Percentiles rank a stretch among this genome's conserved stretches.
Evolutionary conservation across 2,329 filamentous ascomycete genomes (phyloP).

Genomic region (Dactylellina drechsleri): DNA sequence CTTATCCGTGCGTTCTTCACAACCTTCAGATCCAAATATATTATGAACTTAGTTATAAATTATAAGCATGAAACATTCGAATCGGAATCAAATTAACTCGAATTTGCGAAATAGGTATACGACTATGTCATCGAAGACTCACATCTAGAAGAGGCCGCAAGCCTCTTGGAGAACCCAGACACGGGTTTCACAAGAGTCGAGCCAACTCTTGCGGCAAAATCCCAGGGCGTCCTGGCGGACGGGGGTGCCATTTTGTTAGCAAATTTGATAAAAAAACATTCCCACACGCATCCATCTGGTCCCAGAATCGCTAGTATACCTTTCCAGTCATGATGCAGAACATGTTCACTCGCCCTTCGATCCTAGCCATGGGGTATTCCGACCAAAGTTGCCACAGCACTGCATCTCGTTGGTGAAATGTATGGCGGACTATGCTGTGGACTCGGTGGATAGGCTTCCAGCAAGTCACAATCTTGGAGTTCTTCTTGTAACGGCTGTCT

Average conservation of each 20-base stretch:
- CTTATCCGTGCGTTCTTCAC: slow-evolving; percentile 20
- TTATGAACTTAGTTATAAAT: background rate
- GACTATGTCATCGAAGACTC: slow-evolving; percentile 41
- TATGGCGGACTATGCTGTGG: slow-evolving; percentile 27
- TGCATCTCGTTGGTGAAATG: slow-evolving; percentile 35
- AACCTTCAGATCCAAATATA: background rate
- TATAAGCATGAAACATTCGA: background rate
- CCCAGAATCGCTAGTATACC: slow-evolving; percentile 30
- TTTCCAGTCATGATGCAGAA: slow-evolving; percentile 16
- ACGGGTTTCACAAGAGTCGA: slow-evolving; percentile 25
- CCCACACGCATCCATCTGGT: slow-evolving; percentile 21
- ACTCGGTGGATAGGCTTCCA: slow-evolving; percentile 10
- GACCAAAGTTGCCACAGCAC: slow-evolving; percentile 28
- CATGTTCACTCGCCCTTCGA: slow-evolving; percentile 46
- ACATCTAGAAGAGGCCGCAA: slow-evolving; percentile 22
- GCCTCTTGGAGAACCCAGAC: slow-evolving; percentile 21
- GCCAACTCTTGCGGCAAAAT: slow-evolving; percentile 25
- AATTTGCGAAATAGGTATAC: slow-evolving; percentile 23
- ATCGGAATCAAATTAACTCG: background rate
- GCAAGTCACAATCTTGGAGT: slow-evolving; percentile 22
- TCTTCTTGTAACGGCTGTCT: slow-evolving; percentile 33
- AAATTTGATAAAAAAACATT: slow-evolving; percentile 1
- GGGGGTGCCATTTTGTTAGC: slow-evolving; percentile 41
- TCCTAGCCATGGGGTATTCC: slow-evolving; percentile 35
- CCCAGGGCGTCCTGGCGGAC: slow-evolving; percentile 21